Percentiles rank a stretch among this genome's conserved stretches.
These are phyloP conservation scores for Pharnaceum exiguum DNA, from an alignment of 148 eudicot species.

Conservation along the genomic window DNA sequence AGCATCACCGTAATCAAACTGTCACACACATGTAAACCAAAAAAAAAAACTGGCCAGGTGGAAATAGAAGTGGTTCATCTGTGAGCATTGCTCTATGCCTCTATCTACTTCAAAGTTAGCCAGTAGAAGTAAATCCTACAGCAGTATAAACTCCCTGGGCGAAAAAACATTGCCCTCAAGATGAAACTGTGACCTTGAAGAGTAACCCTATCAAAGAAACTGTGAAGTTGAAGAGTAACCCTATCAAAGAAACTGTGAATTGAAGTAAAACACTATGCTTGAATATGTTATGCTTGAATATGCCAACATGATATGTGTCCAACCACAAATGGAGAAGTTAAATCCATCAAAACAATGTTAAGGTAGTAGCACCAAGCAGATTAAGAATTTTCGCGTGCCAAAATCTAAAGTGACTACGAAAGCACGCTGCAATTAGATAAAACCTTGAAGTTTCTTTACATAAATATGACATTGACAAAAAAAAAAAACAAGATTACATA, in stretches of 20 bases:
- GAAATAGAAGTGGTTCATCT: slow-evolving; percentile 81
- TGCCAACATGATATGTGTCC: background rate
- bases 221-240: too few species aligned
- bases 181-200: background rate
- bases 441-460: too few species aligned
- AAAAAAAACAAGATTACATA: background rate
- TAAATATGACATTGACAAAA: too few species aligned
- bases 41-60: slow-evolving; percentile 99
- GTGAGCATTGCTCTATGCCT: slow-evolving; percentile 83
- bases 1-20: too few species aligned
- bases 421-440: too few species aligned
- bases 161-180: background rate
- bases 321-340: background rate
- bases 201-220: background rate
- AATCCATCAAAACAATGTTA: background rate
- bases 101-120: slow-evolving; percentile 73
- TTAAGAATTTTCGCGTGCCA: background rate
- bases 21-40: too few species aligned
- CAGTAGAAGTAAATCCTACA: slow-evolving; percentile 49
- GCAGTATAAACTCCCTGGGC: background rate
- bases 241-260: background rate
- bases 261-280: background rate
- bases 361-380: background rate
- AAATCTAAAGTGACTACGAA: background rate
- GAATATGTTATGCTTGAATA: background rate